Conservation (phyloP, 495 filamentous ascomycete species). For the Clohesyomyces aquaticus region DNA sequence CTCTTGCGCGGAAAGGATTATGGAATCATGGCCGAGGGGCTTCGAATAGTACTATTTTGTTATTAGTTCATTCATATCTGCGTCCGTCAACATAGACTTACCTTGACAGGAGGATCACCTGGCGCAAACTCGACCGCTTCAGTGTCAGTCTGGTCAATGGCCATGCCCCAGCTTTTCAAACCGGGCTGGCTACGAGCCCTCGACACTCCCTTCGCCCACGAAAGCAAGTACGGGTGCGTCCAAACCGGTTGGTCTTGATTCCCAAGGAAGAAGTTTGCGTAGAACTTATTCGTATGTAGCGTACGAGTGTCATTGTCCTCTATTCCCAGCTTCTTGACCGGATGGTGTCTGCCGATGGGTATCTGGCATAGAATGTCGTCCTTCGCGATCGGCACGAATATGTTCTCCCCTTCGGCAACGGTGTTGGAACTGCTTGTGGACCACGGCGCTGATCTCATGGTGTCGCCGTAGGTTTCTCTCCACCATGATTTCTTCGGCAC, state of each 20-base stretch:
- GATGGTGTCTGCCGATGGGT: slow-evolving; percentile 22
- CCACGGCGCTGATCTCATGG: neutral
- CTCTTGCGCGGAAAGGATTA: slow-evolving; percentile 77
- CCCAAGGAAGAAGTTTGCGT: slow-evolving; percentile 83
- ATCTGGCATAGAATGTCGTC: slow-evolving; percentile 29
- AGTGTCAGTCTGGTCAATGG: slow-evolving; percentile 69
- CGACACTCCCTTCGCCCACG: slow-evolving; percentile 73
- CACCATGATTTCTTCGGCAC: neutral
- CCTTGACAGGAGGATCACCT: slow-evolving; percentile 53
- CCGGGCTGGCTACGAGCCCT: slow-evolving; percentile 43
- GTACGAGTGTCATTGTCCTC: slow-evolving; percentile 16
- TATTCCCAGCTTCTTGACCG: slow-evolving; percentile 18
- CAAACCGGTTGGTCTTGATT: slow-evolving; percentile 71
- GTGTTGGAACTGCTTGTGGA: neutral
- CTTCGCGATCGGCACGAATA: slow-evolving; percentile 26
- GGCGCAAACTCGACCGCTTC: slow-evolving; percentile 58
- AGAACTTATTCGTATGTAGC: slow-evolving; percentile 82
- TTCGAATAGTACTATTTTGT: slow-evolving; percentile 68
- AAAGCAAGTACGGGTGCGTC: slow-evolving; percentile 82
- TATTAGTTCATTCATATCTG: neutral
- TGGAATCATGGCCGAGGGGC: slow-evolving; percentile 77
- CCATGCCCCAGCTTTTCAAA: slow-evolving; percentile 70
- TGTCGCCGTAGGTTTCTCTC: slow-evolving; percentile 1
- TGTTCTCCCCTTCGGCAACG: slow-evolving; percentile 3
- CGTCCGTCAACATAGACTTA: slow-evolving; percentile 29